A percentile compares a stretch with the other conserved stretches of the same genome.
phyloP scores from a whole-genome alignment of 1,139 yeast species.

The Scheffersomyces cryptocercus region DNA sequence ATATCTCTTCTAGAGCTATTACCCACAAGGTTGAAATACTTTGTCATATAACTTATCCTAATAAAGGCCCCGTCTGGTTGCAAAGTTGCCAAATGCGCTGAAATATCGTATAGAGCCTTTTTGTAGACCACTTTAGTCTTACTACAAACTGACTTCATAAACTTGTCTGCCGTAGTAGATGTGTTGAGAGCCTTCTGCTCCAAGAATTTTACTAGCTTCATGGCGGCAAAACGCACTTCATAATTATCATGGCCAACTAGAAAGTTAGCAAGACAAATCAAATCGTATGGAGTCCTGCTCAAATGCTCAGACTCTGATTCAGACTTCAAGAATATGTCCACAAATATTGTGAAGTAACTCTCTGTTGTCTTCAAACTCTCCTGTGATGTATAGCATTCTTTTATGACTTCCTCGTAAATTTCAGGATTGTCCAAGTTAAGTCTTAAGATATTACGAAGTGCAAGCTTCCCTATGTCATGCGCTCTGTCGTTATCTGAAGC shows the following conservation, averaged over 20 bases:
- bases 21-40: conserved; percentile 65
- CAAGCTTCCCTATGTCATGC: conserved; percentile 67
- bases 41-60: conserved; percentile 72
- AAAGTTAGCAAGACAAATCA: conserved; percentile 64
- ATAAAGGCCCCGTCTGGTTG: conserved; percentile 59
- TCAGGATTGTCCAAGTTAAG: conserved; percentile 59
- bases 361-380: conserved; percentile 54
- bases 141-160: conserved; percentile 63
- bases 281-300: conserved; percentile 46
- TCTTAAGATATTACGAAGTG: conserved; percentile 64
- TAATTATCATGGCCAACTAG: conserved; percentile 67
- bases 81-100: conserved; percentile 59
- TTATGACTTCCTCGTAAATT: conserved; percentile 62
- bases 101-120: conserved; percentile 69
- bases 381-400: conserved; percentile 66
- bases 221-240: conserved; percentile 63
- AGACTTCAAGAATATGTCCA: conserved; percentile 53
- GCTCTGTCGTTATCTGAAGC: conserved; percentile 59
- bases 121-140: conserved; percentile 74
- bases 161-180: conserved; percentile 43
- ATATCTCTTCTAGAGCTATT: conserved; percentile 66
- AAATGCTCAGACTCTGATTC: conserved; percentile 33
- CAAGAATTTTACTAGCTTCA: conserved; percentile 54
- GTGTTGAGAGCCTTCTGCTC: conserved; percentile 56
- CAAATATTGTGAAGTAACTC: conserved; percentile 70